These are phyloP conservation scores for Solanum commersonii DNA, from an alignment of 257 asterid species.

Conservation along the genomic window DNA sequence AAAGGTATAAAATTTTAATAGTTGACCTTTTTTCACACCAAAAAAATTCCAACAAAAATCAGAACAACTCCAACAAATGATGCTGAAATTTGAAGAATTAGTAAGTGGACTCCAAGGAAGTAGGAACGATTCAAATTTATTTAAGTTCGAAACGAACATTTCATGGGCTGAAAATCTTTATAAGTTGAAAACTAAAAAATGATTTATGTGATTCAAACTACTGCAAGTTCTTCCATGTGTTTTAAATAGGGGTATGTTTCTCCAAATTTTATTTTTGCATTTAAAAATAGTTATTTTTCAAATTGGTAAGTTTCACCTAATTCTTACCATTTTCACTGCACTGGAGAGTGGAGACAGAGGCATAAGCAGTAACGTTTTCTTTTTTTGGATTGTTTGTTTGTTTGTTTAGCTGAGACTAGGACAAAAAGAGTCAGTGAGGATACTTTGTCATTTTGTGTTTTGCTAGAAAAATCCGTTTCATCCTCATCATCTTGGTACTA, in stretches of 20 bases:
- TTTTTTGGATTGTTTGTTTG: neutral
- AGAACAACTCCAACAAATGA: neutral
- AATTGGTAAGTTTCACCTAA: neutral
- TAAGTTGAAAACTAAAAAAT: neutral
- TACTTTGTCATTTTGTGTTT: neutral
- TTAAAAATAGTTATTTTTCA: neutral
- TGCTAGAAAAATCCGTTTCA: neutral
- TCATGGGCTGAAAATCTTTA: neutral
- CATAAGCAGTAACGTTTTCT: neutral
- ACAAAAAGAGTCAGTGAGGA: neutral
- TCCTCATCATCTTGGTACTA: neutral
- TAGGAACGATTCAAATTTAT: neutral
- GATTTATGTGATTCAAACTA: neutral
- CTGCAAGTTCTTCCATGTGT: neutral
- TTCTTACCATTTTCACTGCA: neutral
- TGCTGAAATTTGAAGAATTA: neutral
- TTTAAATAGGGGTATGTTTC: neutral
- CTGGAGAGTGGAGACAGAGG: neutral
- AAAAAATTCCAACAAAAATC: no score
- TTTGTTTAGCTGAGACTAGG: neutral
- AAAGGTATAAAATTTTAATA: no score
- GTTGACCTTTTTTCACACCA: neutral
- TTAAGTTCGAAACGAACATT: neutral
- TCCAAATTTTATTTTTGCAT: no score
- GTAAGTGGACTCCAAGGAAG: neutral